Evolutionary conservation across 176 grass and related monocot species (phyloP).

Genomic region (Avena atlantica): DNA sequence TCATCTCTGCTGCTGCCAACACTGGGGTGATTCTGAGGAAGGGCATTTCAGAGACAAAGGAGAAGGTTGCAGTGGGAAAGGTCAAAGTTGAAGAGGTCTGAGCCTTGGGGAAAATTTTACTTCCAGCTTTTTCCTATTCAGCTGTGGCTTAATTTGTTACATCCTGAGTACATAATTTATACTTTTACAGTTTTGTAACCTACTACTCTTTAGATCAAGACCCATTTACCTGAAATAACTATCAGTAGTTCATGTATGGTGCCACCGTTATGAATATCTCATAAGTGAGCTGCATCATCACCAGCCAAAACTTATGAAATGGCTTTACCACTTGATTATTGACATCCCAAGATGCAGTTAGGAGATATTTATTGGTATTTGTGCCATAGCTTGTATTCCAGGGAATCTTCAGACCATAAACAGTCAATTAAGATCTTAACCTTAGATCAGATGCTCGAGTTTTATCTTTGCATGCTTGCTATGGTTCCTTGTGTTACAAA

Average conservation of each 20-base stretch:
- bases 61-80: constrained; percentile 94
- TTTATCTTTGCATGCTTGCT: constrained; percentile 7
- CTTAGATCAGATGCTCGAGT: background rate
- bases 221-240: background rate
- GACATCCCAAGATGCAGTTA: constrained; percentile 7
- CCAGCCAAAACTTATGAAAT: background rate
- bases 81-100: constrained; percentile 97
- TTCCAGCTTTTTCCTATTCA: background rate
- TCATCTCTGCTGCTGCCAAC: constrained; percentile 79
- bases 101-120: background rate
- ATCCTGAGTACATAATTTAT: background rate
- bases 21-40: constrained; percentile 88
- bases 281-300: background rate
- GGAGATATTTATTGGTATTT: background rate
- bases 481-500: constrained; percentile 15
- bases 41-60: constrained; percentile 89
- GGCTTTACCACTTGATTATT: constrained; percentile 2
- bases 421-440: background rate
- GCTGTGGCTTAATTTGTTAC: background rate
- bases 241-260: background rate
- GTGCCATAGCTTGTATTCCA: background rate
- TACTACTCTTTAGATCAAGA: background rate
- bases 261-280: background rate
- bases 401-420: background rate
- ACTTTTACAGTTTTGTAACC: background rate